Evolutionary conservation across 768 basidiomycete species (phyloP), one percentile per base, ranked within the genome.

Genomic region (Termitomyces sp.): DNA sequence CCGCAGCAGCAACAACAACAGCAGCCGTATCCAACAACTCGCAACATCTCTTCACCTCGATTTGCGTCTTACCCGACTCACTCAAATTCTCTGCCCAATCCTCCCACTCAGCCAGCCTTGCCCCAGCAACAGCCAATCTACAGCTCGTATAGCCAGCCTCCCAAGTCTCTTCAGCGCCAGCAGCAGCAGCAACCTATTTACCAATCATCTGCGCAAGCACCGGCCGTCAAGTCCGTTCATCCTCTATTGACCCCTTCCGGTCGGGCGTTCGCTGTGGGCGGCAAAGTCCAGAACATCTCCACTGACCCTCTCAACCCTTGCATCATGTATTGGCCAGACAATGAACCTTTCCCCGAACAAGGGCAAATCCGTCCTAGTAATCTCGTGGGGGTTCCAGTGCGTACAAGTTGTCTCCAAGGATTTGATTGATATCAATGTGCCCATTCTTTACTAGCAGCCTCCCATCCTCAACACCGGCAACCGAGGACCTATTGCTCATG

Each of bases 321-420:
- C 63, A 78, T 91, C 73, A 86, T 93, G 84, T 93, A 87, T 63
- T 94, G 91, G 91, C 91, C 91, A 5, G 91, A 92, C 68, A 94
- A 94, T 63, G 91, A 94, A 66, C 80, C 88, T 4, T 75, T 90
- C 59, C 91, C 91, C 1, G 86, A 89, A 61, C 85, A 83, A 67
- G 83, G 88, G 12, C 91, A 93, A 72, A 88, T 87, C 56, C 76
- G 89, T 3, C 89, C 87, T 0, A 77, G 73, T 58, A 76, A 66
- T 21, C 70, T 86, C 17, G 70, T 74, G 51, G 83, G 83, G 17
- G 62, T 84, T 35, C 75, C 82, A 50, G 88, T 87, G 65, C 59
- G 72, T 56, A 19, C 34, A 39, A 9, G 1, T 27, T 49, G 10
- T 35, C 35, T 21, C 59, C n/a, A 28, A 40, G 30, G 58, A n/a